A percentile compares a stretch with the other conserved stretches of the same genome.
Evolutionary conservation across 225 moss, liverwort and hornwort species (phyloP).

Genomic region (Sphagnum tenellum): DNA sequence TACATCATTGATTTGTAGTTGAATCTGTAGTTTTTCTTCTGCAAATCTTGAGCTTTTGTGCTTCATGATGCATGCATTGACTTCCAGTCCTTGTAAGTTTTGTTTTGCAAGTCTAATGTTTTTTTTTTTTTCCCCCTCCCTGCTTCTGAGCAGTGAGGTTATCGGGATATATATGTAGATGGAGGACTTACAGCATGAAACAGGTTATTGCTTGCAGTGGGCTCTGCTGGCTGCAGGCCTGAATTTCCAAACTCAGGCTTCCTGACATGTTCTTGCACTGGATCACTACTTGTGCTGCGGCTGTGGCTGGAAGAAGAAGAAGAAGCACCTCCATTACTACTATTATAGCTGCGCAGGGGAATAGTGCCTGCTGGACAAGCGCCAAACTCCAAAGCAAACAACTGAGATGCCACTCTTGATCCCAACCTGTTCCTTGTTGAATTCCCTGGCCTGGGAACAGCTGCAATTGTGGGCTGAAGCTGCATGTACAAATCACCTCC

Average conservation of each 20-base stretch:
- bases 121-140: too few species aligned
- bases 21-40: too few species aligned
- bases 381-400: slow-evolving; percentile 25
- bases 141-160: too few species aligned
- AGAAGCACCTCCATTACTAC: too few species aligned
- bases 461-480: slow-evolving; percentile 25
- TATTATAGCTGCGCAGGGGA: slow-evolving; percentile 15
- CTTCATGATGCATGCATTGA: too few species aligned
- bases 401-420: slow-evolving; percentile 23
- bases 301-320: neutral
- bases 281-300: neutral
- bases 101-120: too few species aligned
- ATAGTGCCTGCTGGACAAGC: slow-evolving; percentile 36
- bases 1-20: too few species aligned
- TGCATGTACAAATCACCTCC: slow-evolving; percentile 5
- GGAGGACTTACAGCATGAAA: too few species aligned
- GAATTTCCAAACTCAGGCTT: neutral
- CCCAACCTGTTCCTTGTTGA: neutral
- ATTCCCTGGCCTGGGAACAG: slow-evolving; percentile 11
- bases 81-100: too few species aligned
- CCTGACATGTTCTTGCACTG: neutral
- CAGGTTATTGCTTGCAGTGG: too few species aligned
- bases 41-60: too few species aligned
- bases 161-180: too few species aligned
- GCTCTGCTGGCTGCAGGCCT: neutral